These are phyloP conservation scores for Nitzschia sp. DNA, from an alignment of 108 stramenopile species.

Conservation along the genomic window DNA sequence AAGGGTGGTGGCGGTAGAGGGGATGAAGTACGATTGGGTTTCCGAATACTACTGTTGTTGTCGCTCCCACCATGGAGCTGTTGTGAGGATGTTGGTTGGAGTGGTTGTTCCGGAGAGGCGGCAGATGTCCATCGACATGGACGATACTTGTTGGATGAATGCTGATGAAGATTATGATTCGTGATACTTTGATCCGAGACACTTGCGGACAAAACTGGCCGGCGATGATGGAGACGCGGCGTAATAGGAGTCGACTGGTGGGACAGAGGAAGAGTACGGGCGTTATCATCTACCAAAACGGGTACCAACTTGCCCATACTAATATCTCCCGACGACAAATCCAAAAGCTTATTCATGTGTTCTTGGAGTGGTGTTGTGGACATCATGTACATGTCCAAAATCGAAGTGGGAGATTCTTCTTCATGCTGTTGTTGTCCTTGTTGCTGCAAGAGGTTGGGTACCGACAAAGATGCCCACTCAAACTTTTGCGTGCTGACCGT, in stretches of 20 bases:
- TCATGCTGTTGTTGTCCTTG: too few relatives aligned
- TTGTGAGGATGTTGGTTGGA: background rate
- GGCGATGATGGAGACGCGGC: background rate
- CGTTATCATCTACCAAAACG: slow-evolving; percentile 9
- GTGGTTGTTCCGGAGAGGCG: background rate
- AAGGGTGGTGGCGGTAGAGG: too few relatives aligned
- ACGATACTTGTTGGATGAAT: slow-evolving; percentile 3
- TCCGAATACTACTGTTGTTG: background rate
- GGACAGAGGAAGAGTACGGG: background rate
- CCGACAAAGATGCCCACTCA: too few relatives aligned
- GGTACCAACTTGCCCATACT: background rate
- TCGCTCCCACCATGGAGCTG: background rate
- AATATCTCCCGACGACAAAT: slow-evolving; percentile 3
- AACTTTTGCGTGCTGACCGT: too few relatives aligned
- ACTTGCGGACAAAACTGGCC: slow-evolving; percentile 6
- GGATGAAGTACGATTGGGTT: background rate
- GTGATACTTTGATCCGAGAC: background rate
- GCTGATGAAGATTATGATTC: too few relatives aligned
- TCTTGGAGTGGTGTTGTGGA: background rate
- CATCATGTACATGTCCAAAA: background rate
- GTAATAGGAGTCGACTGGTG: slow-evolving; percentile 2
- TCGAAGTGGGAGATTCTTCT: slow-evolving; percentile 2
- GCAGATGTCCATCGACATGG: slow-evolving; percentile 18
- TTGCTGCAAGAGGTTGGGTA: too few relatives aligned
- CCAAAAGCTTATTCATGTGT: slow-evolving; percentile 12